phyloP scores from a whole-genome alignment of 768 basidiomycete species.

The Tephrocybe rancida region DNA sequence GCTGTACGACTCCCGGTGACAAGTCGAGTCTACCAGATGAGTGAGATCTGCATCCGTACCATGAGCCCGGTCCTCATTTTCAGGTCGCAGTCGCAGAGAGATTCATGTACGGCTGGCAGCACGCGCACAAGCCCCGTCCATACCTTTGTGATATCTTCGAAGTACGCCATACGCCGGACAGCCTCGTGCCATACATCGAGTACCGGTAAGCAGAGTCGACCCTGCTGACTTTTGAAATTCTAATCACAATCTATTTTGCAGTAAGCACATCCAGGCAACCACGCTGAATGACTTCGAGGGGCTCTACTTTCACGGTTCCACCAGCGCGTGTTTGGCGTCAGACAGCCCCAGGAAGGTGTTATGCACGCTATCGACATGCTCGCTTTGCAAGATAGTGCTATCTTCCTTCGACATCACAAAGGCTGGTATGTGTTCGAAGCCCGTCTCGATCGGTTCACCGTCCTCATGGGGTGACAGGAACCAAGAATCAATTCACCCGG shows the following conservation, averaged over 20 bases:
- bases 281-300: neutral
- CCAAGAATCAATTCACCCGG: slow-evolving; percentile 57
- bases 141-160: slow-evolving; percentile 52
- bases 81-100: neutral
- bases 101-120: slow-evolving; percentile 58
- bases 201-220: slow-evolving; percentile 40
- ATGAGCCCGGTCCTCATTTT: no score
- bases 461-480: slow-evolving; percentile 27
- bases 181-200: slow-evolving; percentile 44
- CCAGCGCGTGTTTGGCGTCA: slow-evolving; percentile 45
- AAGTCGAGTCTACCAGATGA: neutral
- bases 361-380: slow-evolving; percentile 52
- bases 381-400: slow-evolving; percentile 57
- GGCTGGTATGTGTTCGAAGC: slow-evolving; percentile 44
- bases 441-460: neutral
- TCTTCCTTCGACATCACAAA: slow-evolving; percentile 60
- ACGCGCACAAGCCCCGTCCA: slow-evolving; percentile 53
- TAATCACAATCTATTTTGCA: neutral
- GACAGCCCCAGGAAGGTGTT: slow-evolving; percentile 44
- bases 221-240: neutral
- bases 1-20: neutral
- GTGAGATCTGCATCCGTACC: neutral
- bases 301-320: slow-evolving; percentile 60
- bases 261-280: neutral
- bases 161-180: slow-evolving; percentile 46